Conservation (phyloP, 257 asterid genomes). For the Solanum bukasovii region DNA sequence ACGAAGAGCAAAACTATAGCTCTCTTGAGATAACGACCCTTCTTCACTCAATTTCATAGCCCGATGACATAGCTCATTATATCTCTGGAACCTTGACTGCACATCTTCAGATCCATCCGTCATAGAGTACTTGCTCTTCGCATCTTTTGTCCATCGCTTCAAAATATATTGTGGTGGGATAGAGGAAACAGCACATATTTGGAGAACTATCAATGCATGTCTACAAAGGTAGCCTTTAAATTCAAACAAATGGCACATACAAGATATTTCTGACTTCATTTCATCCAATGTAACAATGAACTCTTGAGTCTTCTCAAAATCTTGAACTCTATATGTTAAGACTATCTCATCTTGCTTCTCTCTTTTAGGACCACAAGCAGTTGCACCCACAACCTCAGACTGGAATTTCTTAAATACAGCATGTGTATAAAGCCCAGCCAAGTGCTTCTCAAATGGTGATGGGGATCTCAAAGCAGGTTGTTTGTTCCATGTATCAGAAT, state of each 20-base stretch:
- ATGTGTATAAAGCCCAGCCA: conserved; percentile 60
- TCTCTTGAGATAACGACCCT: conserved; percentile 89
- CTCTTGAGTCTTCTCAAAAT: conserved; percentile 67
- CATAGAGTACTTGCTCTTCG: conserved; percentile 40
- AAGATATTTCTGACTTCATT: conserved; percentile 65
- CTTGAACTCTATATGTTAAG: conserved; percentile 58
- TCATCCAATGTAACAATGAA: conserved; percentile 60
- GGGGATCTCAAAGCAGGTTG: conserved; percentile 87
- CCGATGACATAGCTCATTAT: conserved; percentile 66
- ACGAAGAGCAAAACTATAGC: conserved; percentile 46
- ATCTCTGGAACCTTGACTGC: conserved; percentile 75
- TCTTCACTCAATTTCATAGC: conserved; percentile 81
- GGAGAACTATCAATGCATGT: conserved; percentile 87
- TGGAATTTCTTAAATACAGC: conserved; percentile 78
- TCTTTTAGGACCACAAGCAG: conserved; percentile 78
- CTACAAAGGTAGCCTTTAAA: conserved; percentile 84
- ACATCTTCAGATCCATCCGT: conserved; percentile 59
- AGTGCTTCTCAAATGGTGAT: conserved; percentile 93
- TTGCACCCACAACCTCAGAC: conserved; percentile 86
- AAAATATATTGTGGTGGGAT: conserved; percentile 72
- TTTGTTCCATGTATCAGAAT: conserved; percentile 80
- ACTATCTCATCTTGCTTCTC: conserved; percentile 47
- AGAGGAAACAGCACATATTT: conserved; percentile 61
- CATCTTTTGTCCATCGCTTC: conserved; percentile 93
- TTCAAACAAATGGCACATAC: conserved; percentile 80